These are phyloP conservation scores for Plasmodium blacklocki DNA, from an alignment of 169 alveolate species.

Conservation along the genomic window DNA sequence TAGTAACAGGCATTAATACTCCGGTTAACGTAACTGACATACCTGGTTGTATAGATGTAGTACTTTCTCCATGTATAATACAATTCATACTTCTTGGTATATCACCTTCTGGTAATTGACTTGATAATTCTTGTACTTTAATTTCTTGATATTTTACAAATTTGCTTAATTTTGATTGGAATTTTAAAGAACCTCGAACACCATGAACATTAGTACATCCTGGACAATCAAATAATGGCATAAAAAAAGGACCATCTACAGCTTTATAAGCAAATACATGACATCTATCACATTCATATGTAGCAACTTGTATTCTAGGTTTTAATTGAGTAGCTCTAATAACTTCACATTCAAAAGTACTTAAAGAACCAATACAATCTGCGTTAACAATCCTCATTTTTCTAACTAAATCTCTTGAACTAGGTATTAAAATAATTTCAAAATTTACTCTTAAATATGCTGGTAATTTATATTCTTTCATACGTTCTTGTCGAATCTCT, in stretches of 20 bases:
- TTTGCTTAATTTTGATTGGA: slow-evolving; percentile 90
- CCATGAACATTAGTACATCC: slow-evolving; percentile 89
- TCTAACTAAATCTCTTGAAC: slow-evolving; percentile 83
- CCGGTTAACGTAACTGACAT: slow-evolving; percentile 90
- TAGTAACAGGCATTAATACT: slow-evolving; percentile 90
- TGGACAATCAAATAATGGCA: slow-evolving; percentile 95
- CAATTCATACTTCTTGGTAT: slow-evolving; percentile 94
- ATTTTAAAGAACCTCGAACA: slow-evolving; percentile 89
- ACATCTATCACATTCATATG: slow-evolving; percentile 96
- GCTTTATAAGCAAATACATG: slow-evolving; percentile 90
- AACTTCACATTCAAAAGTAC: slow-evolving; percentile 91
- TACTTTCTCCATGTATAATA: slow-evolving; percentile 89
- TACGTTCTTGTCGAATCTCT: slow-evolving; percentile 78
- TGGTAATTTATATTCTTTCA: slow-evolving; percentile 89
- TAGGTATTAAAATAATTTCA: slow-evolving; percentile 84
- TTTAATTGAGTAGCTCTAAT: slow-evolving; percentile 93
- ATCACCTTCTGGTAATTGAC: slow-evolving; percentile 95
- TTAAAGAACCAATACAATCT: slow-evolving; percentile 91
- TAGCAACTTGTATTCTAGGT: slow-evolving; percentile 95
- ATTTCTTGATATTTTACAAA: slow-evolving; percentile 94
- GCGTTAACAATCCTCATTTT: slow-evolving; percentile 94
- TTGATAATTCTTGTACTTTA: slow-evolving; percentile 94
- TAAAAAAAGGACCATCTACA: slow-evolving; percentile 88
- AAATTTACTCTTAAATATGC: slow-evolving; percentile 78
- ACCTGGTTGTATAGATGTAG: slow-evolving; percentile 81